Percentiles rank a stretch among this genome's conserved stretches.
These are phyloP conservation scores for Talaromyces amestolkiae DNA, from an alignment of 2,329 filamentous ascomycete species.

Conservation along the genomic window DNA sequence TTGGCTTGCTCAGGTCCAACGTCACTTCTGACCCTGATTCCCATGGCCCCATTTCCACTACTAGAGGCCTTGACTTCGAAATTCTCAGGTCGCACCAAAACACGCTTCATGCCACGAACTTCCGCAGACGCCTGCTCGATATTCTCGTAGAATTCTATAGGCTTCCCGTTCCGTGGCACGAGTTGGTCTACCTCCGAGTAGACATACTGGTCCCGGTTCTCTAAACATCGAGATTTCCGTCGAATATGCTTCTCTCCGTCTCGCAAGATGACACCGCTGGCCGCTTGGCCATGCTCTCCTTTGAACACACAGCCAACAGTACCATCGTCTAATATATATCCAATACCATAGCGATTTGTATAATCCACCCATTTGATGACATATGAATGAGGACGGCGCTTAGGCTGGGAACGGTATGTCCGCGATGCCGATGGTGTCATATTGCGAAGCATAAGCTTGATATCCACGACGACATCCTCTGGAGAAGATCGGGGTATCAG, in stretches of 20 bases:
- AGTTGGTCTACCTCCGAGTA: slow-evolving; percentile 46
- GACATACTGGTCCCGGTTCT: slow-evolving; percentile 29
- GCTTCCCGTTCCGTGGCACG: slow-evolving; percentile 41
- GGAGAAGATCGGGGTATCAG: slow-evolving; percentile 39
- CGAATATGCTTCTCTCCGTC: slow-evolving; percentile 48
- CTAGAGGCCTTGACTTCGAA: slow-evolving; percentile 40
- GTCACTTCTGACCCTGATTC: slow-evolving; percentile 35
- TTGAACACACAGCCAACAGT: slow-evolving; percentile 52
- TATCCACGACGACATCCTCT: slow-evolving; percentile 38
- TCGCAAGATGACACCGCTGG: slow-evolving; percentile 47
- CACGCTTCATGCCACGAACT: slow-evolving; percentile 40
- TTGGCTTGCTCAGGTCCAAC: slow-evolving; percentile 34
- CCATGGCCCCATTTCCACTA: slow-evolving; percentile 24
- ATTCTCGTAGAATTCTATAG: slow-evolving; percentile 51
- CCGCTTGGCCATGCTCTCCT: slow-evolving; percentile 43
- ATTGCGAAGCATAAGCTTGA: slow-evolving; percentile 40
- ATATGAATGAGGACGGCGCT: slow-evolving; percentile 41
- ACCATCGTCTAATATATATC: slow-evolving; percentile 52
- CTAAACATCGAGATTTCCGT: slow-evolving; percentile 42
- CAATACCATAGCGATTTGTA: slow-evolving; percentile 52
- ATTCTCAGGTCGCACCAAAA: slow-evolving; percentile 39
- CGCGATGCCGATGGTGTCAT: slow-evolving; percentile 34
- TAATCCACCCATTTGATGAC: slow-evolving; percentile 56
- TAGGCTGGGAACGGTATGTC: slow-evolving; percentile 26
- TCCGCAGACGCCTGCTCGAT: slow-evolving; percentile 33